These are phyloP conservation scores for Neonectria neomacrospora DNA, from an alignment of 2,329 filamentous ascomycete genomes.

Conservation along the genomic window DNA sequence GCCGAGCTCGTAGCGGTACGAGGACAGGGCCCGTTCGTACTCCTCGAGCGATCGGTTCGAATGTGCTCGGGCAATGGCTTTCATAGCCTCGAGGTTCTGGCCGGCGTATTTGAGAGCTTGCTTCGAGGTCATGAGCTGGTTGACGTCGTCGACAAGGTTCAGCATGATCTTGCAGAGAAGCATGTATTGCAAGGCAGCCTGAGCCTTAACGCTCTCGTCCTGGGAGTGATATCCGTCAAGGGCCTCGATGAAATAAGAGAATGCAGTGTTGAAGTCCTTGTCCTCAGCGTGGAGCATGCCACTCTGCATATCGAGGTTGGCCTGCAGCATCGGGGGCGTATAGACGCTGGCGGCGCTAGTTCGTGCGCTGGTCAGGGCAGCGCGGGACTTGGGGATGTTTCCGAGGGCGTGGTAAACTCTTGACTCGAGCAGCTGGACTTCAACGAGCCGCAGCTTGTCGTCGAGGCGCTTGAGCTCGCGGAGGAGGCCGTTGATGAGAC, in stretches of 20 bases:
- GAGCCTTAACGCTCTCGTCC: conserved; percentile 89
- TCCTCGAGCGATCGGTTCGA: conserved; percentile 95
- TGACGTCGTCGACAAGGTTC: conserved; percentile 95
- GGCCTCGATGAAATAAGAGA: conserved; percentile 99
- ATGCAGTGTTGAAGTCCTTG: conserved; percentile 98
- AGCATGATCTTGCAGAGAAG: conserved; percentile 99
- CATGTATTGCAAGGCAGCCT: conserved; percentile 99
- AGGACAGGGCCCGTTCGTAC: conserved; percentile 91
- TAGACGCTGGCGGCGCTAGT: conserved; percentile 98
- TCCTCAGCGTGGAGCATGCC: conserved; percentile 99
- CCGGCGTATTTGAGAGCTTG: conserved; percentile 96
- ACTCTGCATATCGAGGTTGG: conserved; percentile 98
- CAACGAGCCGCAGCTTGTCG: conserved; percentile 97
- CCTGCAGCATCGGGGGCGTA: conserved; percentile 93
- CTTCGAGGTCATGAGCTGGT: conserved; percentile 93
- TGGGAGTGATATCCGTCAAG: conserved; percentile 96
- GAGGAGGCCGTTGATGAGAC: conserved; percentile 94
- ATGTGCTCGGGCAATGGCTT: conserved; percentile 95
- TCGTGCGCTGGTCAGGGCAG: conserved; percentile 91
- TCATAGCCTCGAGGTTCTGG: conserved; percentile 98
- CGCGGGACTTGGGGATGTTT: conserved; percentile 95
- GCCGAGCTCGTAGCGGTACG: conserved; percentile 93
- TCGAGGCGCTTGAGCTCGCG: conserved; percentile 97
- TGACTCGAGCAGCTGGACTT: conserved; percentile 97
- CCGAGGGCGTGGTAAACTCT: conserved; percentile 97